phyloP scores from a whole-genome alignment of 2,329 filamentous ascomycete genomes.

The Nothomitra cinnamomea region DNA sequence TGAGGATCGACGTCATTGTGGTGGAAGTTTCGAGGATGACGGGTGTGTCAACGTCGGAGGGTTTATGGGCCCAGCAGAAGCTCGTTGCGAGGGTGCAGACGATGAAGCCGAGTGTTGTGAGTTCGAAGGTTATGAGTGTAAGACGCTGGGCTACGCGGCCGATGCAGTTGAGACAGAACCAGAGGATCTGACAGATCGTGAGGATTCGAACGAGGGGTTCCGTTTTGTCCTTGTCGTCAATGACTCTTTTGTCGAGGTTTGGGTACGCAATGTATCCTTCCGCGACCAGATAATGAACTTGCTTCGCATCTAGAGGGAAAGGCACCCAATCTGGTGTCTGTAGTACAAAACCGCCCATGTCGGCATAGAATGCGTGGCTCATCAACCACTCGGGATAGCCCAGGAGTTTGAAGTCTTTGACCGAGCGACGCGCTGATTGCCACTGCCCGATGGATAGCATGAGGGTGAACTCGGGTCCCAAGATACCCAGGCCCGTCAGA shows the following conservation, averaged over 20 bases:
- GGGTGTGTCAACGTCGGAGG: not conserved
- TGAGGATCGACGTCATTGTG: not conserved
- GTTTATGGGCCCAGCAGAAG: not conserved
- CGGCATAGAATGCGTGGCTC: constrained; percentile 8
- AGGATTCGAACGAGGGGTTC: not conserved
- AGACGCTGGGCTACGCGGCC: not conserved
- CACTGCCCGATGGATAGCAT: not conserved
- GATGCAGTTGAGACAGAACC: not conserved
- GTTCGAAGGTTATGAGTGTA: not conserved
- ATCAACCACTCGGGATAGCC: constrained; percentile 6
- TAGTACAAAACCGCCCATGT: constrained; percentile 8
- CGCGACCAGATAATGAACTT: not conserved
- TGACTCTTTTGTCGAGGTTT: not conserved
- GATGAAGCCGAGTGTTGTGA: not conserved
- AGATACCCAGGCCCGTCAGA: not conserved
- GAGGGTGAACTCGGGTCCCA: not conserved
- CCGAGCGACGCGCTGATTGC: not conserved
- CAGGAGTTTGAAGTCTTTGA: not conserved
- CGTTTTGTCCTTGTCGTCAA: not conserved
- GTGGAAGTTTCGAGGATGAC: not conserved
- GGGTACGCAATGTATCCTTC: not conserved
- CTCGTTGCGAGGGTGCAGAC: not conserved
- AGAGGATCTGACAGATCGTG: not conserved
- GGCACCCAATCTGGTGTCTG: constrained; percentile 3
- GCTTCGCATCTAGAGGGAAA: not conserved